phyloP scores from a whole-genome alignment of 1,284 basidiomycete genomes.

The Ceratobasidium theobromae region DNA sequence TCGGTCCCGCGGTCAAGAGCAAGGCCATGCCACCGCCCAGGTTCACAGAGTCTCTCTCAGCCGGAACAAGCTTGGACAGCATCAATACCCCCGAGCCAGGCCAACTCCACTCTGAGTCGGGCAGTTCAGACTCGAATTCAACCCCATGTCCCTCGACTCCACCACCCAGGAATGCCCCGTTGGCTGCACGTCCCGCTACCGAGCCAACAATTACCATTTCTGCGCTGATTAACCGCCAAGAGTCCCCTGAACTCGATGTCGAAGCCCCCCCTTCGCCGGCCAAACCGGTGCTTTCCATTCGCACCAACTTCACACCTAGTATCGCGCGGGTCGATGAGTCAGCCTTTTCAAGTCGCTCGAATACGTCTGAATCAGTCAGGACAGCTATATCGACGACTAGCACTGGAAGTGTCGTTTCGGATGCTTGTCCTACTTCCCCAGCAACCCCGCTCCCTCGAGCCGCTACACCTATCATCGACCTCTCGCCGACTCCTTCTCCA shows the following conservation, averaged over 20 bases:
- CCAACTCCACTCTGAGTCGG: neutral
- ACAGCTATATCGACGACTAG: slow-evolving; percentile 8
- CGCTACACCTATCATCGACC: slow-evolving; percentile 7
- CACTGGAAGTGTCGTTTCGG: neutral
- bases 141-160: neutral
- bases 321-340: neutral
- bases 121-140: neutral
- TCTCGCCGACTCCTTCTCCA: slow-evolving; percentile 4
- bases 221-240: neutral
- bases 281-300: neutral
- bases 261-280: neutral
- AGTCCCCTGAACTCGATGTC: slow-evolving; percentile 13
- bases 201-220: slow-evolving; percentile 4
- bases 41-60: neutral
- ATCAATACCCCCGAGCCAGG: neutral
- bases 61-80: too few relatives aligned
- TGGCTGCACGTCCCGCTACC: neutral
- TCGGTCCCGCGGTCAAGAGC: slow-evolving; percentile 10
- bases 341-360: slow-evolving; percentile 2
- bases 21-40: slow-evolving; percentile 13
- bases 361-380: neutral
- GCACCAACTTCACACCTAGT: neutral
- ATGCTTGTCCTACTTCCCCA: neutral
- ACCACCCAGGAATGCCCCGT: neutral
- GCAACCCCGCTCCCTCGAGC: neutral